Conservation (phyloP, 2,329 filamentous ascomycete species). For the Endoconidiophora laricicola region DNA sequence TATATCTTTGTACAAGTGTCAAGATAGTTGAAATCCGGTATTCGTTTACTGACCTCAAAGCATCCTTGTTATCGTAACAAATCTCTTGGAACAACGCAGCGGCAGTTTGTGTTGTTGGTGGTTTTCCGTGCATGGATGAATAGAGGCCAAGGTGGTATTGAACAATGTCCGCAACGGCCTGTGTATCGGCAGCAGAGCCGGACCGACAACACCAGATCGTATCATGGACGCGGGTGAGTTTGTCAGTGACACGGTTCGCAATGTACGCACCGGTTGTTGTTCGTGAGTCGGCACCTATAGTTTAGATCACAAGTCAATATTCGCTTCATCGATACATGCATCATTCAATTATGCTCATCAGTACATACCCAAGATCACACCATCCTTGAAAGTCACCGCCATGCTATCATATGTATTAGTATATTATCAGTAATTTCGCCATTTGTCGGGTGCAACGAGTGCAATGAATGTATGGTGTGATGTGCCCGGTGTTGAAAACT, state of each 20-base stretch:
- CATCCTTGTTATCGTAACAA: constrained; percentile 95
- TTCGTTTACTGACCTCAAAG: constrained; percentile 49
- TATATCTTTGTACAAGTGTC: too few relatives aligned
- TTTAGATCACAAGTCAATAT: neutral
- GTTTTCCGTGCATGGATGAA: constrained; percentile 73
- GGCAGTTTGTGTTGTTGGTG: constrained; percentile 85
- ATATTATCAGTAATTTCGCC: constrained; percentile 10
- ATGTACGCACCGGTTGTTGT: constrained; percentile 98
- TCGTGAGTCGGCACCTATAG: constrained; percentile 72
- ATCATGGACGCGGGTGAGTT: constrained; percentile 94
- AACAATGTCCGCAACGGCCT: constrained; percentile 95
- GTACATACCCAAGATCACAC: constrained; percentile 67
- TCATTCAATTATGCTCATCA: neutral
- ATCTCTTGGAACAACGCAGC: constrained; percentile 95
- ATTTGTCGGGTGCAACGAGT: neutral
- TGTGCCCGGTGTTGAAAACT: constrained; percentile 20
- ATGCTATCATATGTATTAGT: constrained; percentile 42
- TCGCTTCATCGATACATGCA: neutral
- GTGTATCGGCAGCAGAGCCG: constrained; percentile 91
- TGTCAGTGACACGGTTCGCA: constrained; percentile 97
- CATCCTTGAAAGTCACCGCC: constrained; percentile 98
- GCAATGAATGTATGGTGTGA: too few relatives aligned
- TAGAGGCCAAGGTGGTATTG: constrained; percentile 93
- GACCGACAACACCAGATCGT: constrained; percentile 99
- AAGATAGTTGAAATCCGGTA: too few relatives aligned